Evolutionary conservation across 2,329 filamentous ascomycete species (phyloP).

Genomic region (Colletotrichum somersetense): DNA sequence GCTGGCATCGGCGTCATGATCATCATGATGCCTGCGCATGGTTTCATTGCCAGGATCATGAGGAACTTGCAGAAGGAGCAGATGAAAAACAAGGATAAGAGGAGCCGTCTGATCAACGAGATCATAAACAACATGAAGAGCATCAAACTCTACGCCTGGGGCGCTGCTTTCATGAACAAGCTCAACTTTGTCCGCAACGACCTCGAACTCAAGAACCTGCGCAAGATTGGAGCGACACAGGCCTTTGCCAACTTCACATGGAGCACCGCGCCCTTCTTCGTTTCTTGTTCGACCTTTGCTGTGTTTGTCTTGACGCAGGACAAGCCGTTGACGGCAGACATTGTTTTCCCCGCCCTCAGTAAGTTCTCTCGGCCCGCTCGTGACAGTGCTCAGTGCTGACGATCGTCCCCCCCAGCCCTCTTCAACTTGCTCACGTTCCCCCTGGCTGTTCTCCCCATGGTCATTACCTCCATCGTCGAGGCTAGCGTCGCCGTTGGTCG

Average conservation of each 20-base stretch:
- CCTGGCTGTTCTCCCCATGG: slow-evolving; percentile 93
- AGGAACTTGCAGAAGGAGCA: slow-evolving; percentile 94
- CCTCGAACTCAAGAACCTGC: slow-evolving; percentile 91
- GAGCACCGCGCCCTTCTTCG: slow-evolving; percentile 96
- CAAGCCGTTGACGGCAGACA: slow-evolving; percentile 87
- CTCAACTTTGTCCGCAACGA: slow-evolving; percentile 97
- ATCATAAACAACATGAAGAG: slow-evolving; percentile 99
- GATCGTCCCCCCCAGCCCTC: slow-evolving; percentile 68
- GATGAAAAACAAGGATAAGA: slow-evolving; percentile 99
- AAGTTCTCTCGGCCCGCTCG: slow-evolving; percentile 14
- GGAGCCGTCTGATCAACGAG: slow-evolving; percentile 94
- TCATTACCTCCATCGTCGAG: slow-evolving; percentile 96
- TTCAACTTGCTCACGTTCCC: slow-evolving; percentile 98
- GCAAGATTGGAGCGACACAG: slow-evolving; percentile 95
- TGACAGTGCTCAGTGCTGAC: slow-evolving; percentile 3
- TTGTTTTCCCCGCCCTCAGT: slow-evolving; percentile 89
- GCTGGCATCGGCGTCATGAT: slow-evolving; percentile 96
- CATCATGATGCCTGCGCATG: slow-evolving; percentile 96
- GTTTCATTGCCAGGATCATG: slow-evolving; percentile 91
- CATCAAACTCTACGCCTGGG: slow-evolving; percentile 99
- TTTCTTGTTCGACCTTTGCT: slow-evolving; percentile 95
- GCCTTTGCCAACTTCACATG: slow-evolving; percentile 97
- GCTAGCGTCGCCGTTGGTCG: slow-evolving; percentile 92
- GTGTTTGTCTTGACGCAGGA: slow-evolving; percentile 91
- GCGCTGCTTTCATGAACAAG: slow-evolving; percentile 96